These are phyloP conservation scores for Vararia minispora DNA, from an alignment of 768 basidiomycete species.

Conservation along the genomic window DNA sequence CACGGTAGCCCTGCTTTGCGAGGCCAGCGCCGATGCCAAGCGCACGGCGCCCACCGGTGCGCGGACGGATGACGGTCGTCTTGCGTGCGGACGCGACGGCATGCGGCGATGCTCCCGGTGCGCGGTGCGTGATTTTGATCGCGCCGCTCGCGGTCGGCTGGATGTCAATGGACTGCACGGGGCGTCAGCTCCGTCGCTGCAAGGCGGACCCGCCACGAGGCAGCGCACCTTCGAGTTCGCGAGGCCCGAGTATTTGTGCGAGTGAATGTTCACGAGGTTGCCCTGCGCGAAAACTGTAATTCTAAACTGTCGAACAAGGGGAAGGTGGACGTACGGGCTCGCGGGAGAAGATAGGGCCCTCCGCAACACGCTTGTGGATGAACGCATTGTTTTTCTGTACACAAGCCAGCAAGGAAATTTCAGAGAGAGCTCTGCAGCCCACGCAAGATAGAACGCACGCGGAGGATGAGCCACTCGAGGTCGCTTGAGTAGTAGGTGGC, in stretches of 20 bases:
- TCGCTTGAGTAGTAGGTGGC: too few species aligned
- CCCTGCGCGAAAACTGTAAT: slow-evolving; percentile 39
- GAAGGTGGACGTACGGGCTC: slow-evolving; percentile 52
- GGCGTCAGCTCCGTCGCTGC: background rate
- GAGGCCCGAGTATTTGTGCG: slow-evolving; percentile 86
- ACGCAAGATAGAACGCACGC: slow-evolving; percentile 39
- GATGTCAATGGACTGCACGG: slow-evolving; percentile 52
- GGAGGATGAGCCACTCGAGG: slow-evolving; percentile 89
- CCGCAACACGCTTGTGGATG: slow-evolving; percentile 64
- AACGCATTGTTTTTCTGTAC: slow-evolving; percentile 73
- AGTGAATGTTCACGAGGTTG: slow-evolving; percentile 80
- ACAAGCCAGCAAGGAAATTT: background rate
- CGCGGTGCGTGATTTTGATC: slow-evolving; percentile 54
- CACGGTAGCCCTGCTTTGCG: slow-evolving; percentile 62
- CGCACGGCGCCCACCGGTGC: slow-evolving; percentile 63
- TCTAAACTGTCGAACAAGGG: slow-evolving; percentile 7
- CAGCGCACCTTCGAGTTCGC: slow-evolving; percentile 64
- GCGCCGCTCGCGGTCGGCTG: slow-evolving; percentile 36
- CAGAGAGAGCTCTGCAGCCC: slow-evolving; percentile 1
- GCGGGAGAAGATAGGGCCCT: slow-evolving; percentile 73
- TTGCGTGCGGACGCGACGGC: slow-evolving; percentile 38
- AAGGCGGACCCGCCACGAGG: background rate
- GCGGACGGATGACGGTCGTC: slow-evolving; percentile 45
- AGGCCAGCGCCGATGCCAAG: slow-evolving; percentile 48
- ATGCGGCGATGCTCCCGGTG: slow-evolving; percentile 43